phyloP scores from a whole-genome alignment of 164 flowering plant species.

The Magnolia kwangsiensis region DNA sequence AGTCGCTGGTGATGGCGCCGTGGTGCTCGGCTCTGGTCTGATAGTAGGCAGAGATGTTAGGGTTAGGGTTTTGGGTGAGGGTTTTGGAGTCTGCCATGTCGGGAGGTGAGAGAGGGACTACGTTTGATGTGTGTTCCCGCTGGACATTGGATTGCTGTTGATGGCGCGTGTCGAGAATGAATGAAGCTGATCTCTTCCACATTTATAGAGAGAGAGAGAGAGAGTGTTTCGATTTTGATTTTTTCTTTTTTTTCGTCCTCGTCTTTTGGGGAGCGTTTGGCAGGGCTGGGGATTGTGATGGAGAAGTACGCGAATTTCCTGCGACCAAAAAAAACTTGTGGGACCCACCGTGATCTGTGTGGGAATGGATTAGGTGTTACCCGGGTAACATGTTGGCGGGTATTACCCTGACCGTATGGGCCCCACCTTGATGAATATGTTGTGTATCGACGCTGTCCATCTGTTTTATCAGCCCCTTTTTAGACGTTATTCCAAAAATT shows the following conservation, averaged over 20 bases:
- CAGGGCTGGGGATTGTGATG: neutral
- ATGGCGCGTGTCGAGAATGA: conserved; percentile 62
- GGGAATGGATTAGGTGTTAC: too few relatives aligned
- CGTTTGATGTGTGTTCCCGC: neutral
- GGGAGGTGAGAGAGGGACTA: conserved; percentile 18
- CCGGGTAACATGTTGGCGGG: too few relatives aligned
- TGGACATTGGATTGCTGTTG: neutral
- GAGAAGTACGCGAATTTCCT: neutral
- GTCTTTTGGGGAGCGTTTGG: neutral
- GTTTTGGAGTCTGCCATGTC: conserved; percentile 32
- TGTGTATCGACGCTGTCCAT: too few relatives aligned
- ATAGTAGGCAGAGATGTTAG: conserved; percentile 75
- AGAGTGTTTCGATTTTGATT: neutral
- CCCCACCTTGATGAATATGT: too few relatives aligned
- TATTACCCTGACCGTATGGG: too few relatives aligned
- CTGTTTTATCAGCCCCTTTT: too few relatives aligned
- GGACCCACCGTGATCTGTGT: too few relatives aligned
- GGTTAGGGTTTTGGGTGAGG: conserved; percentile 45
- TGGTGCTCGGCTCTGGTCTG: conserved; percentile 89
- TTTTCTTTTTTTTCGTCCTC: neutral
- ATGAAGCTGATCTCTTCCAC: conserved; percentile 94
- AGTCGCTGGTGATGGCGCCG: conserved; percentile 85
- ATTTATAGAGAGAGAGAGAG: conserved; percentile 23
- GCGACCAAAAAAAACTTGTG: too few relatives aligned
- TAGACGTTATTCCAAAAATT: too few relatives aligned